Percentiles rank a stretch among this genome's conserved stretches.
phyloP scores from a whole-genome alignment of 192 early-diverging fungal genomes.

The Umbelopsis isabellina region DNA sequence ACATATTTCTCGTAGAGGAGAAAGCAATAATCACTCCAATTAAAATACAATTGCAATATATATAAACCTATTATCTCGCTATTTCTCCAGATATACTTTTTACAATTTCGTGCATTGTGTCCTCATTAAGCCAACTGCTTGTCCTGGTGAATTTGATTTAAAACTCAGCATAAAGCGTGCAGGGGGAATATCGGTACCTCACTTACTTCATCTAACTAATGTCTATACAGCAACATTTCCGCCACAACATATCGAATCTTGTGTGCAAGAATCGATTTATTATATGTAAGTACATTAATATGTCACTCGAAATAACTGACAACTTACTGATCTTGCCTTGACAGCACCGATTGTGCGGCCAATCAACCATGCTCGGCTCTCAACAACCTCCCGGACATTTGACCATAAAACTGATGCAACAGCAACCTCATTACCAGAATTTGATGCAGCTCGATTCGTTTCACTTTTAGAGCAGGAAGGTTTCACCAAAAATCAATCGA shows the following conservation, averaged over 20 bases:
- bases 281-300: neutral
- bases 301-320: neutral
- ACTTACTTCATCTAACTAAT: neutral
- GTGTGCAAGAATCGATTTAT: neutral
- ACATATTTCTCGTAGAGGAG: slow-evolving; percentile 10
- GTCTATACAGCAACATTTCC: neutral
- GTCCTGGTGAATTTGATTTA: neutral
- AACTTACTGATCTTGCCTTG: too few species aligned
- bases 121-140: neutral
- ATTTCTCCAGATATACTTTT: neutral
- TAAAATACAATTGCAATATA: too few species aligned
- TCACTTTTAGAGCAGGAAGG: slow-evolving; percentile 72
- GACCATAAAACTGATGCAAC: neutral
- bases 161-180: neutral
- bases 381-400: neutral
- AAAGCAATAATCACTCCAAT: neutral
- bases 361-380: neutral
- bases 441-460: slow-evolving; percentile 79
- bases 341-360: too few species aligned
- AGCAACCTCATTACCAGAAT: slow-evolving; percentile 41
- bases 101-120: neutral
- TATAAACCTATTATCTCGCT: neutral
- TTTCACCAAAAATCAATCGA: slow-evolving; percentile 67
- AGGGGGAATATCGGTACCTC: neutral
- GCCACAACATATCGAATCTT: neutral